A percentile compares a stretch with the other conserved stretches of the same genome.
Conservation (phyloP, 257 asterid genomes). For the Solanum arcanum region DNA sequence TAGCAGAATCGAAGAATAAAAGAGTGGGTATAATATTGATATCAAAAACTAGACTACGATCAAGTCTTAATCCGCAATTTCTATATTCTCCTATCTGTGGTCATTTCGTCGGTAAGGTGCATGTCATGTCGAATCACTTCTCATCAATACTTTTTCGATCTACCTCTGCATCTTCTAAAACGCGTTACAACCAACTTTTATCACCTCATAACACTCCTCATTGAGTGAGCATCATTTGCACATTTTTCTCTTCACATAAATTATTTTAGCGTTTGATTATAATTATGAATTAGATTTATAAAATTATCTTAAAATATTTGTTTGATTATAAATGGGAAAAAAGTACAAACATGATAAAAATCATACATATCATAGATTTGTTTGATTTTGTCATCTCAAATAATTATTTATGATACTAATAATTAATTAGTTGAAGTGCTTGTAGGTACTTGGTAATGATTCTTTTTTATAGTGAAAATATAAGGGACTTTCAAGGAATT, state of each 20-base stretch:
- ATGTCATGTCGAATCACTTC: no score
- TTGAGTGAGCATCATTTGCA: background rate
- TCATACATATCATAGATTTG: background rate
- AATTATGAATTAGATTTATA: background rate
- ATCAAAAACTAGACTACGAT: background rate
- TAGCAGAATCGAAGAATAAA: no score
- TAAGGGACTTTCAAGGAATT: background rate
- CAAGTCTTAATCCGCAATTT: background rate
- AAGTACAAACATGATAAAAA: background rate
- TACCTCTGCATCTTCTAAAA: background rate
- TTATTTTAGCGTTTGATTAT: no score
- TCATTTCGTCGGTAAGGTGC: background rate
- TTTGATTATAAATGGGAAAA: background rate
- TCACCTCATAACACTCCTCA: no score
- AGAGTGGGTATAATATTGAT: background rate
- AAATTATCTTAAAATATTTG: background rate
- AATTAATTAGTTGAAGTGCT: no score
- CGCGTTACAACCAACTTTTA: background rate
- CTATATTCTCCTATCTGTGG: no score
- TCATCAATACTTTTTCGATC: no score
- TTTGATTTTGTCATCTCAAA: background rate
- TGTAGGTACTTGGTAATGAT: background rate
- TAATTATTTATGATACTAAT: background rate
- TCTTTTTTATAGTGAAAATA: background rate
- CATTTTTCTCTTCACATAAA: background rate